These are phyloP conservation scores for Boechera divaricarpa DNA, from an alignment of 345 rosid species.

Conservation along the genomic window DNA sequence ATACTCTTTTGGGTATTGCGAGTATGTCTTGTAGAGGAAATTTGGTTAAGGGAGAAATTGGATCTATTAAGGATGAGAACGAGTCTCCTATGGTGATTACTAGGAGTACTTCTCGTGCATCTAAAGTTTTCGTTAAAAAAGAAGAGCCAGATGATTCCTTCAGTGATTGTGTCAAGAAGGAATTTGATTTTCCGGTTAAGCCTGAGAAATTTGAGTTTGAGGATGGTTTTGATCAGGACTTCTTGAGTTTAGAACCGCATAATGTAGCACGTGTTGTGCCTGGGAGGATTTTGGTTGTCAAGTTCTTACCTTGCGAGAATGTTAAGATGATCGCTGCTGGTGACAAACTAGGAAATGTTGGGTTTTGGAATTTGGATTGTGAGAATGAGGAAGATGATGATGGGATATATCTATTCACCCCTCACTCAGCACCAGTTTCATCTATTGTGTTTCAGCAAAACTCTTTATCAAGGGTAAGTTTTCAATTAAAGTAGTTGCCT, in stretches of 20 bases:
- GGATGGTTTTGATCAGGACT: conserved; percentile 47
- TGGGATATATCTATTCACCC: conserved; percentile 64
- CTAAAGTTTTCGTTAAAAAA: background rate
- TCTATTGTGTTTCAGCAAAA: conserved; percentile 65
- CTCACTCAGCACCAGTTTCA: conserved; percentile 64
- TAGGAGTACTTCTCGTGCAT: conserved; percentile 10
- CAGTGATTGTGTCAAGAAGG: conserved; percentile 35
- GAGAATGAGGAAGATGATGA: conserved; percentile 49
- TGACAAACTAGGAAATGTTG: conserved; percentile 64
- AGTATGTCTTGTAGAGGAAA: conserved; percentile 13
- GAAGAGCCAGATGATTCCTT: conserved; percentile 12
- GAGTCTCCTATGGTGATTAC: background rate
- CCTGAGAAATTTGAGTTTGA: conserved; percentile 40
- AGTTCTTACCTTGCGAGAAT: conserved; percentile 63
- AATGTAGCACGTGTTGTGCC: conserved; percentile 73
- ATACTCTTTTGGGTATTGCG: conserved; percentile 42
- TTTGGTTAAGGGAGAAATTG: conserved; percentile 8
- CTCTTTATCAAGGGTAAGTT: conserved; percentile 65
- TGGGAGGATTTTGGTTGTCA: conserved; percentile 60
- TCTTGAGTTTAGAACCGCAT: conserved; percentile 56
- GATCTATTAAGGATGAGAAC: conserved; percentile 22
- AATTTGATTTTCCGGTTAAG: conserved; percentile 35
- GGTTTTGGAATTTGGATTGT: conserved; percentile 75
- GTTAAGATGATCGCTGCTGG: conserved; percentile 76
- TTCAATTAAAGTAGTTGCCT: background rate